Evolutionary conservation across 352 stramenopile species (phyloP), one percentile per base, ranked within the genome.

Genomic region (Pythium insidiosum): DNA sequence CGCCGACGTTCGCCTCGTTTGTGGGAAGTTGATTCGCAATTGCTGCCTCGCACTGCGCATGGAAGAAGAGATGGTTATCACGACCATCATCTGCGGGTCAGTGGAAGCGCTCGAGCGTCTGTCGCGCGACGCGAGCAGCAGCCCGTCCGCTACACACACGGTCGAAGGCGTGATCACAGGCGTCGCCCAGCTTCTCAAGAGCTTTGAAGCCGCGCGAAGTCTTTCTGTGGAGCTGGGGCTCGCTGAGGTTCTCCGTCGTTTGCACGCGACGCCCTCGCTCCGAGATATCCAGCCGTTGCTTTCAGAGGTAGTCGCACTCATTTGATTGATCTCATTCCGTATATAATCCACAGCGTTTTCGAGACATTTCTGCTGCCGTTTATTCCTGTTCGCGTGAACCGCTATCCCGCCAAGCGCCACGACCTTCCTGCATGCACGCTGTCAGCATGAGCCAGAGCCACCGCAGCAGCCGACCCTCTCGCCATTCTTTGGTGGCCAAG

Each of bases 1-100:
- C 19, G 46, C 68, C 29, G 61, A 84, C 23, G 43, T 69, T 42
- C 64, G 73, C 19, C 55, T 84, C 19, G 45, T 91, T 15, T 71
- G 73, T 19, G 67, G 73, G 23, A 66, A 66, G 34, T 52, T 88
- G 20, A 66, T 91, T 25, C 67, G 70, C 56, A 91, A 91, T 46
- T 85, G 74, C 56, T 86, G 68, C 38, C 55, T 83, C 31, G 66
- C 73, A 15, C 63, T 86, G 36, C 52, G 73, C 31, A 63, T 81
- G 9, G 78, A 79, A 25, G 73, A 91, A 36, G 73, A 88, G 24
- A 54, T 82, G 12, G 59, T 86, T 25, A 63, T 88, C 44, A 86
- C 73, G 21, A 82, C 68, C 13, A 61, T 91, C 18, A 59, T 91
- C 19, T 85, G 73, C 22, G 78, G 78, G 6, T 73, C 64, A 5